These are phyloP conservation scores for Basidiobolus meristosporus DNA, from an alignment of 371 early-diverging fungal genomes.

Conservation along the genomic window DNA sequence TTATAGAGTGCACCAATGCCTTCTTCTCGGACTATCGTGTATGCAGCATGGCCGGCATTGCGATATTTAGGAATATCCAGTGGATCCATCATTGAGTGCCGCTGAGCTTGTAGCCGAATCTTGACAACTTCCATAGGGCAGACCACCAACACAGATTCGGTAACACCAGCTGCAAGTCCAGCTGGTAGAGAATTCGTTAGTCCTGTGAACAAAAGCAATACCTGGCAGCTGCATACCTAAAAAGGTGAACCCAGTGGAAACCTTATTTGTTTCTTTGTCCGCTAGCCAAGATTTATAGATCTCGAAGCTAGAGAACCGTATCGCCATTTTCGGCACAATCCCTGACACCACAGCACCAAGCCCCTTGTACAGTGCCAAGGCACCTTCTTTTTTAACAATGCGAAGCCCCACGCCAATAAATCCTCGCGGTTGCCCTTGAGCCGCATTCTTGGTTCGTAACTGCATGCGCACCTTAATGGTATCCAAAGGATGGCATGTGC, in stretches of 20 bases:
- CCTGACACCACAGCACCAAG: conserved; percentile 93
- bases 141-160: conserved; percentile 94
- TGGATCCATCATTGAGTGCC: conserved; percentile 91
- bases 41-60: conserved; percentile 84
- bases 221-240: too few relatives aligned
- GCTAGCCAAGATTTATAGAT: conserved; percentile 73
- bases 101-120: conserved; percentile 90
- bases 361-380: conserved; percentile 88
- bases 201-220: too few relatives aligned
- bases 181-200: too few relatives aligned
- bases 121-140: conserved; percentile 96
- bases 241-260: conserved; percentile 51
- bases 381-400: conserved; percentile 77
- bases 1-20: conserved; percentile 80
- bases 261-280: conserved; percentile 38
- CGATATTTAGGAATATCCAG: conserved; percentile 92
- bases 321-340: conserved; percentile 98
- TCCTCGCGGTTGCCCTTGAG: conserved; percentile 16
- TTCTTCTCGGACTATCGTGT: conserved; percentile 82
- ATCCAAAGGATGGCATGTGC: conserved; percentile 89
- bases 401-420: conserved; percentile 70
- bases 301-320: conserved; percentile 92
- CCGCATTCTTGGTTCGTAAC: conserved; percentile 27
- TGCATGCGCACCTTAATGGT: conserved; percentile 95
- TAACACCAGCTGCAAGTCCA: conserved; percentile 86